Base-by-base conservation (phyloP, 257 asterid genomes). In the Anisodus acutangulus region DNA sequence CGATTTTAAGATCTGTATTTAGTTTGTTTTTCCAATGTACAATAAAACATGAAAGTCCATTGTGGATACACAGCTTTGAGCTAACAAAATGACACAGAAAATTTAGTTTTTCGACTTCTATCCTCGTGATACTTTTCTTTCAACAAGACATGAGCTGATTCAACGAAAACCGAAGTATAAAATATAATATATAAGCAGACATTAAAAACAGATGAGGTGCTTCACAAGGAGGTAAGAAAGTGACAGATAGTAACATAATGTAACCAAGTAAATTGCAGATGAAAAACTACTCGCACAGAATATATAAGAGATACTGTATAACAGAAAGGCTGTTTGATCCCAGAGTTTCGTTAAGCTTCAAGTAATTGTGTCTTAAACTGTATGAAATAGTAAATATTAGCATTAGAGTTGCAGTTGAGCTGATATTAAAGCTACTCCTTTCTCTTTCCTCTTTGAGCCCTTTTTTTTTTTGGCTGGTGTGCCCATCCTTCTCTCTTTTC, bases 211-310 rank as follows among this genome's bases (percentile, higher is more conserved):
- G 11, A 31, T 11, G 1, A 3, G 5, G 35, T 31, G 35, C 35
- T 31, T 31, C 35, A 31, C 35, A 31, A 31, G 35, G 35, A 31
- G 35, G 1, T 31, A 31, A 31, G 35, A 31, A 31, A 31, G 35
- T 31, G 35, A 31, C 35, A 15, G 54, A 69, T 16, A 15, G 26
- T 76, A 76, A 51, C 63, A 76, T 7, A 53, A 26, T 13, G 81
- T 51, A 78, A 78, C 5, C 9, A 78, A 78, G 82, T 53, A 76
- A 22, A 76, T 26, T 1, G 63, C 81, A 76, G 13, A 76, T 7
- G 8, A 22, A 6, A 22, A 51, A 76, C 19, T 74, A 51, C 26
- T 12, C 12, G 63, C 26, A 22, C 17, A 76, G 79, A 74, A 19
- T 1, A 22, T 31, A 0, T 6, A 22, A 47, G 41, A 45, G 7